A percentile compares a stretch with the other conserved stretches of the same genome.
Conservation (phyloP, 176 grass and related monocot species). For the Bothriochloa decipiens region DNA sequence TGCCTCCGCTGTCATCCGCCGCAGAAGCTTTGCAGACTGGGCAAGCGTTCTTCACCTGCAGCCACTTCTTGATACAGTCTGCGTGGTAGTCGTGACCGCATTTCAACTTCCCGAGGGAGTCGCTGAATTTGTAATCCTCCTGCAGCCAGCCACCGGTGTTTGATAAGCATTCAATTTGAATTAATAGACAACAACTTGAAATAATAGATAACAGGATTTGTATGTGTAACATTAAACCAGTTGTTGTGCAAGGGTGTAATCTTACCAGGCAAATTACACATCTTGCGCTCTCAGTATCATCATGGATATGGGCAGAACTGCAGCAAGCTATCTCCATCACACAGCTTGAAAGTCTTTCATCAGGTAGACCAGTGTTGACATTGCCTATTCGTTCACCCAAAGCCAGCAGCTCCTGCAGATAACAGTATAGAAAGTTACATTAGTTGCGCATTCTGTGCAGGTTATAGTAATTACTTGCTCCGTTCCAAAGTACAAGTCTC, state of each 20-base stretch:
- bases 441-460: background rate
- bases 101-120: slow-evolving; percentile 56
- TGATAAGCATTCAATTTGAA: background rate
- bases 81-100: slow-evolving; percentile 77
- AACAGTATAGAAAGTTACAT: slow-evolving; percentile 2
- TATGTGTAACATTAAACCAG: background rate
- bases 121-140: slow-evolving; percentile 73
- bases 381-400: slow-evolving; percentile 80
- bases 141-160: slow-evolving; percentile 32
- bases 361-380: slow-evolving; percentile 73
- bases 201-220: background rate
- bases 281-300: slow-evolving; percentile 42
- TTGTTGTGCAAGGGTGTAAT: background rate
- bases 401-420: slow-evolving; percentile 81
- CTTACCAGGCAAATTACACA: slow-evolving; percentile 92
- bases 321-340: slow-evolving; percentile 58
- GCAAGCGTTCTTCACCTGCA: slow-evolving; percentile 80
- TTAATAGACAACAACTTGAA: background rate
- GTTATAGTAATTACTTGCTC: no score
- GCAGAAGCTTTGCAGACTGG: slow-evolving; percentile 89
- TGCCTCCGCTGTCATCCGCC: slow-evolving; percentile 35
- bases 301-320: slow-evolving; percentile 30
- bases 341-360: slow-evolving; percentile 64
- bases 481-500: no score
- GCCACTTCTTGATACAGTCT: slow-evolving; percentile 84